phyloP scores from a whole-genome alignment of 169 alveolate species.

The Toxoplasma gondii region DNA sequence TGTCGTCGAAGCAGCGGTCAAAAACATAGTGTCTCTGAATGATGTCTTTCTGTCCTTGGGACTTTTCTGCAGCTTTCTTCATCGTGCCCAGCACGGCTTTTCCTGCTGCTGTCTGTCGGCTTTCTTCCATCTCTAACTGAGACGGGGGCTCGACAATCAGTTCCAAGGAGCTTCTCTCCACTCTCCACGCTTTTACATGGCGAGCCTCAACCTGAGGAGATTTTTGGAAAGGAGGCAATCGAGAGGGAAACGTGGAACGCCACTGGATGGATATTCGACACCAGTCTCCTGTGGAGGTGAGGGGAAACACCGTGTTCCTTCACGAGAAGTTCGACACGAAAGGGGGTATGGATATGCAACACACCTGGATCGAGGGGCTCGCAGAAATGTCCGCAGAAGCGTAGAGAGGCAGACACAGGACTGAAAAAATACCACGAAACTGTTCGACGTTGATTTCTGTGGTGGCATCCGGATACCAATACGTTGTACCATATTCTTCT shows the following conservation, averaged over 20 bases:
- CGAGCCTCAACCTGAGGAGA: conserved; percentile 74
- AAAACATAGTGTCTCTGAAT: conserved; percentile 77
- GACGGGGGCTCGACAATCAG: conserved; percentile 80
- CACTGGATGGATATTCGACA: background rate
- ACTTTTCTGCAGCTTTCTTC: conserved; percentile 73
- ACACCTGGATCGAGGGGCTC: too few species aligned
- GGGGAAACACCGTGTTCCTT: too few species aligned
- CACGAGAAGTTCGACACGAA: too few species aligned
- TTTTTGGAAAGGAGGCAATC: background rate
- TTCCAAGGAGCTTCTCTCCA: conserved; percentile 74
- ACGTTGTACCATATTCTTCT: too few species aligned
- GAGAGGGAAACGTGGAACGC: background rate
- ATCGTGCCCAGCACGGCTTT: conserved; percentile 61
- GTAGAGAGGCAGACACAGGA: too few species aligned
- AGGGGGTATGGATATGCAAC: too few species aligned
- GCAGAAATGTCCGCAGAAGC: too few species aligned
- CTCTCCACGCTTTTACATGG: conserved; percentile 81
- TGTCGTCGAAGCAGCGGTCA: conserved; percentile 81
- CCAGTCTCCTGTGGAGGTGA: too few species aligned
- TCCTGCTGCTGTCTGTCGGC: conserved; percentile 71
- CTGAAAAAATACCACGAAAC: too few species aligned
- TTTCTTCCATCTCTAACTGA: conserved; percentile 75
- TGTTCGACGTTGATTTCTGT: too few species aligned
- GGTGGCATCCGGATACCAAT: too few species aligned
- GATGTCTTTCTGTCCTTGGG: conserved; percentile 80